Evolutionary conservation across 768 basidiomycete species (phyloP).

Genomic region (Hydnum rufescens): DNA sequence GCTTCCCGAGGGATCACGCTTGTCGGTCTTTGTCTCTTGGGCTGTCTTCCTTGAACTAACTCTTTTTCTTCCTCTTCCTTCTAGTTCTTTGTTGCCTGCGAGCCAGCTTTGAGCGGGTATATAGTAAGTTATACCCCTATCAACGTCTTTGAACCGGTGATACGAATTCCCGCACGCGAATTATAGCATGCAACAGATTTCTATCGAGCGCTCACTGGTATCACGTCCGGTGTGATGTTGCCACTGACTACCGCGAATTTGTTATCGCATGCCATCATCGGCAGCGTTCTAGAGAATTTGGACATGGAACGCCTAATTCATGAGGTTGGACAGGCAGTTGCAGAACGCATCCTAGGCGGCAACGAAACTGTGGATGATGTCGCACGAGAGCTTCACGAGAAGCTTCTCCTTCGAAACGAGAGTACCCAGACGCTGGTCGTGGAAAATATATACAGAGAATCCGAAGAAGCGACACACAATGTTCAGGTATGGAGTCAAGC

Average conservation of each 20-base stretch:
- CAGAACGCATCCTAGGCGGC: slow-evolving; percentile 75
- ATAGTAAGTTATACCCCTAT: slow-evolving; percentile 36
- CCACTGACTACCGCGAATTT: slow-evolving; percentile 90
- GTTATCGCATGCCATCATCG: slow-evolving; percentile 88
- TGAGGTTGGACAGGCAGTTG: slow-evolving; percentile 87
- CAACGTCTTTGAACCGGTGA: background rate
- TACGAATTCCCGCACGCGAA: background rate
- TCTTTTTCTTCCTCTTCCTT: slow-evolving; percentile 65
- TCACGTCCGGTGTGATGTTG: slow-evolving; percentile 91
- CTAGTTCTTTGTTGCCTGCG: slow-evolving; percentile 98
- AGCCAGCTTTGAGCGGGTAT: slow-evolving; percentile 86
- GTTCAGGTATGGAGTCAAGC: slow-evolving; percentile 69
- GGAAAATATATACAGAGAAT: slow-evolving; percentile 89
- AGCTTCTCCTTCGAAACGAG: slow-evolving; percentile 75
- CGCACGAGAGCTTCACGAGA: slow-evolving; percentile 83
- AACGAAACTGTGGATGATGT: slow-evolving; percentile 96
- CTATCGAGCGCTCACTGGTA: slow-evolving; percentile 77
- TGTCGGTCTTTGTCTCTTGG: slow-evolving; percentile 26
- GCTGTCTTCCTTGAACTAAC: slow-evolving; percentile 8
- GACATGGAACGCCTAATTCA: slow-evolving; percentile 94
- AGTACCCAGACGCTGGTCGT: slow-evolving; percentile 94
- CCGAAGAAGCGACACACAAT: slow-evolving; percentile 76
- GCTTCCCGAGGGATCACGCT: slow-evolving; percentile 78
- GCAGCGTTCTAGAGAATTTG: slow-evolving; percentile 88
- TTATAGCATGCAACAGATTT: slow-evolving; percentile 77